These are phyloP conservation scores for Cochlearia excelsa DNA, from an alignment of 345 rosid species.

Conservation along the genomic window DNA sequence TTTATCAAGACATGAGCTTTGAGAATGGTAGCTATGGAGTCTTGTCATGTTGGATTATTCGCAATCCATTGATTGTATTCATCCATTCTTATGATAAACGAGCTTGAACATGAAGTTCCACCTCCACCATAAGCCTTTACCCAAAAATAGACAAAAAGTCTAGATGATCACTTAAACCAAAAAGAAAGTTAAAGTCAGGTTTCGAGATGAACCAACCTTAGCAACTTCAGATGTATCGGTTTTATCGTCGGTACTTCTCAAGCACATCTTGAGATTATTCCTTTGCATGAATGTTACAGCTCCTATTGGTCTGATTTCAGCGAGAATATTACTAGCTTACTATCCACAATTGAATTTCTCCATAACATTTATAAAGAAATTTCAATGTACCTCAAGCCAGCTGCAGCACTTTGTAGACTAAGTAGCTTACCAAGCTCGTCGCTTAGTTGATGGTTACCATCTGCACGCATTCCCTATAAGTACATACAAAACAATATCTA, in stretches of 20 bases:
- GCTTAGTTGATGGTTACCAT: conserved; percentile 59
- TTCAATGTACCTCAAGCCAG: conserved; percentile 61
- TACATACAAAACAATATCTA: conserved; percentile 6
- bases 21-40: neutral
- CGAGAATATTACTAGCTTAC: neutral
- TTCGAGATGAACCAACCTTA: conserved; percentile 47
- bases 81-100: conserved; percentile 87
- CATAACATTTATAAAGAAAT: neutral
- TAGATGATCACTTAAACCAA: neutral
- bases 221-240: conserved; percentile 81
- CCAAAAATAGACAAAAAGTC: neutral
- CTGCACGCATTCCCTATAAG: conserved; percentile 67
- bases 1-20: no score
- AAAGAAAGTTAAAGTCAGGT: neutral
- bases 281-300: conserved; percentile 71
- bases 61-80: conserved; percentile 74
- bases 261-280: conserved; percentile 77
- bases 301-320: conserved; percentile 69
- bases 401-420: conserved; percentile 67
- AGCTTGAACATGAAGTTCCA: conserved; percentile 63
- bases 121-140: conserved; percentile 93
- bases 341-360: neutral
- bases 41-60: conserved; percentile 26
- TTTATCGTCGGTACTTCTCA: conserved; percentile 62
- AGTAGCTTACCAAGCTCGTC: conserved; percentile 78